Evolutionary conservation across 2,329 filamentous ascomycete species (phyloP).

Genomic region (Apiospora koreana): DNA sequence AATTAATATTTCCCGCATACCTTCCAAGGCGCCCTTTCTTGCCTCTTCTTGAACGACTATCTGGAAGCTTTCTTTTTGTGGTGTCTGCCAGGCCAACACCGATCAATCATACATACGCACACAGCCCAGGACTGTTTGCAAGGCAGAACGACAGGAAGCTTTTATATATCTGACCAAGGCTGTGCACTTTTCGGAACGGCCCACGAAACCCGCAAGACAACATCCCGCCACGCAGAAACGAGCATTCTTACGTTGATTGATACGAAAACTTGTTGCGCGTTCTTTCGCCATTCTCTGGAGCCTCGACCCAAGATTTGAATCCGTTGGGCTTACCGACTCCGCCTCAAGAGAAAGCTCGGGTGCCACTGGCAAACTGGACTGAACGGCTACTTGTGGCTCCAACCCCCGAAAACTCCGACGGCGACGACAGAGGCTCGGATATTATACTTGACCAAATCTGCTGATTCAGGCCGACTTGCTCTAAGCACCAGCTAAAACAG

Average conservation of each 20-base stretch:
- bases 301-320: background rate
- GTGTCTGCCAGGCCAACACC: background rate
- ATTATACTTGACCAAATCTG: background rate
- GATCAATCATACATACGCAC: background rate
- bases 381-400: slow-evolving; percentile 1
- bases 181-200: background rate
- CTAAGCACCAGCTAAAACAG: background rate
- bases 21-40: background rate
- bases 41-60: background rate
- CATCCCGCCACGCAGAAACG: background rate
- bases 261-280: slow-evolving; percentile 4
- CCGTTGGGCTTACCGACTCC: background rate
- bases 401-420: background rate
- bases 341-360: background rate
- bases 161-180: background rate
- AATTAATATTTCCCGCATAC: background rate
- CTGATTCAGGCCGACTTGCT: background rate
- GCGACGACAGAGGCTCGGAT: background rate
- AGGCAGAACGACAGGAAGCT: background rate
- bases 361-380: background rate
- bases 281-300: slow-evolving; percentile 9
- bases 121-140: background rate
- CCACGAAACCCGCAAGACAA: background rate
- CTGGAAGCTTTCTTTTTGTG: background rate
- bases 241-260: background rate